Evolutionary conservation across 2,329 filamentous ascomycete genomes (phyloP).

Genomic region (Daldinia eschscholtzii): DNA sequence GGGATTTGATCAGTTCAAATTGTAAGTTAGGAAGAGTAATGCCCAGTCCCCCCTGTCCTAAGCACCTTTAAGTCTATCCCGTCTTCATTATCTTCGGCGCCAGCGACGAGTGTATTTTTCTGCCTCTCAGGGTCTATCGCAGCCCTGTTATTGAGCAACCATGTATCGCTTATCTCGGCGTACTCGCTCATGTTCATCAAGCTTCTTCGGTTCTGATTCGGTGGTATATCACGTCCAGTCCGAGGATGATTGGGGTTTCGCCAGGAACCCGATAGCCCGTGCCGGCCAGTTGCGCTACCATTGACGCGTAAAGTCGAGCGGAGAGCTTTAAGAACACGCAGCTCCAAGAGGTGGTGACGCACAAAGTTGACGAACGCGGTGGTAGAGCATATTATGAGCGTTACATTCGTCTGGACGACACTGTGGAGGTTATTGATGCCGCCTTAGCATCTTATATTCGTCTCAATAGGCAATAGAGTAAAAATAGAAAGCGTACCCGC

Average conservation of each 20-base stretch:
- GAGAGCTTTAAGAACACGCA: background rate
- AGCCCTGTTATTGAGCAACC: background rate
- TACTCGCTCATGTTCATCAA: background rate
- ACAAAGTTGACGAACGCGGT: constrained; percentile 5
- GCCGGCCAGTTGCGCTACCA: background rate
- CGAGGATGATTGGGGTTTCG: constrained; percentile 2
- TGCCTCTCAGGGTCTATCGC: background rate
- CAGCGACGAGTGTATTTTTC: background rate
- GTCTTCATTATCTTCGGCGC: background rate
- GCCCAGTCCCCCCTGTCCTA: background rate
- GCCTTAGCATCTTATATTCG: background rate
- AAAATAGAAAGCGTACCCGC: background rate
- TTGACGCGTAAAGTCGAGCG: background rate
- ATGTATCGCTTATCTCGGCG: constrained; percentile 3
- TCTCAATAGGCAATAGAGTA: no score
- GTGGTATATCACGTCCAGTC: background rate
- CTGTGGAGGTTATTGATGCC: background rate
- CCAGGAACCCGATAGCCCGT: background rate
- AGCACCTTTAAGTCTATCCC: background rate
- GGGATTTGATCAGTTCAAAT: background rate
- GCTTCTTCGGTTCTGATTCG: background rate
- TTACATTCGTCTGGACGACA: constrained; percentile 1
- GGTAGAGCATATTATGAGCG: constrained; percentile 3
- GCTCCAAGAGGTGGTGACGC: background rate
- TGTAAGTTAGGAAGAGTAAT: background rate